Evolutionary conservation across 495 filamentous ascomycete genomes (phyloP), one percentile per base, ranked within the genome.

Genomic region (Alectoria sarmentosa): DNA sequence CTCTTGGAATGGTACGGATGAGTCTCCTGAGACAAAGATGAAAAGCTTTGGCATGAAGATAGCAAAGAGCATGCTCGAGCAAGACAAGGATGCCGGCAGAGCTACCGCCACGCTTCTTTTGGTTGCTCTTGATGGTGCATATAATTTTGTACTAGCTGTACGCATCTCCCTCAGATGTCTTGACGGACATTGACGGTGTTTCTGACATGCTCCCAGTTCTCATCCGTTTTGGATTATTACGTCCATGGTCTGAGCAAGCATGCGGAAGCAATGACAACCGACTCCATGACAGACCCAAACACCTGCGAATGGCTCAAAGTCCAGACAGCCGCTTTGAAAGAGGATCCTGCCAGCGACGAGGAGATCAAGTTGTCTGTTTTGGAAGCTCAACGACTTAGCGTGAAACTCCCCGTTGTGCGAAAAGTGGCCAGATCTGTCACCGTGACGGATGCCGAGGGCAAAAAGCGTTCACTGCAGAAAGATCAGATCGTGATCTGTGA

Each of bases 171-270:
- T 6, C 5, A 1, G 1, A 19, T 23, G 9, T 6, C n/a, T 23
- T 5, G 7, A 0, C 19, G 11, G 48, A 23, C 13, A 0, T 10
- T 15, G 5, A 15, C 48, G 23, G 2, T 37, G 21, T 9, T 42
- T n/a, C 62, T 64, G 49, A 57, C 41, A 68, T 72, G 67, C 69
- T 62, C 41, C 4, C 72, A 79, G 75, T 77, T 80, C 44, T 71
- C 75, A 28, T 75, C 79, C 72, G 61, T 82, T 48, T 63, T 82
- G 67, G 75, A 71, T 84, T 41, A 64, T 15, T 71, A 73, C 13
- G 68, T 73, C 30, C 72, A 41, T 65, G 63, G 42, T 23, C 30
- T 60, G 7, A 30, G 42, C 32, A 36, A 76, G 28, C 80, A 80
- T 41, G 72, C 75, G 10, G 66, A 64, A 42, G 52, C 52, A 28